Evolutionary conservation across 345 rosid species (phyloP), one percentile per base, ranked within the genome.

Genomic region (Euphorbia lathyris): DNA sequence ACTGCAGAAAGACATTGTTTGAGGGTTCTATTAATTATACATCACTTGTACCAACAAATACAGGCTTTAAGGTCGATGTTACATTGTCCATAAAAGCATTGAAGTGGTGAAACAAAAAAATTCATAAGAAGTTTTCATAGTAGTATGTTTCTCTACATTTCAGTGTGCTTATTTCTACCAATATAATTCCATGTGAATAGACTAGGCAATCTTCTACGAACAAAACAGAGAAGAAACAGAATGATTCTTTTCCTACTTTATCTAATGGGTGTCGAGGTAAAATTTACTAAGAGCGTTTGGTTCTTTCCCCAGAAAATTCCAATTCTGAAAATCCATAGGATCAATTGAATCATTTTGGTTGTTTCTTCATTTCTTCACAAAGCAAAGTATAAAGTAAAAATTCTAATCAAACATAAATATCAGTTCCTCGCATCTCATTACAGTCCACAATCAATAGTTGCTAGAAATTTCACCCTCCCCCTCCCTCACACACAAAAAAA

Each of bases 1-100:
- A 90, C 98, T 90, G 85, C 83, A 82, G 42, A 61, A 76, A 25
- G 43, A 73, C 63, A 55, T 26, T 47, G 57, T 66, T 72, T 66
- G 4, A 60, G 58, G 48, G 7, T 64, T 42, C 22, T 11, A 61
- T 42, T 27, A 48, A 13, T 4, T n/a, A 58, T 61, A 48, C 67
- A 53, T 25, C 53, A 60, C 11, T 36, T 63, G 38, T 32, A 57
- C 52, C 51, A 25, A 73, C 25, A 30, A n/a, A 30, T 42, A 43
- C 27, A 55, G n/a, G 30, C 47, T 50, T 66, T 66, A 45, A 64
- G 26, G 26, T 3, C 26, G 25, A 14, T 45, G 25, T 43, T 11
- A 22, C 22, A 2, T 17, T 63, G n/a, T 25, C 27, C 1, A 5
- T 3, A 40, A n/a, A 26, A 66, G 47, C 34, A 34, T 19, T 19